A percentile compares a stretch with the other conserved stretches of the same genome.
These are phyloP conservation scores for Saturnispora serradocipensis DNA, from an alignment of 805 yeast species.

Conservation along the genomic window DNA sequence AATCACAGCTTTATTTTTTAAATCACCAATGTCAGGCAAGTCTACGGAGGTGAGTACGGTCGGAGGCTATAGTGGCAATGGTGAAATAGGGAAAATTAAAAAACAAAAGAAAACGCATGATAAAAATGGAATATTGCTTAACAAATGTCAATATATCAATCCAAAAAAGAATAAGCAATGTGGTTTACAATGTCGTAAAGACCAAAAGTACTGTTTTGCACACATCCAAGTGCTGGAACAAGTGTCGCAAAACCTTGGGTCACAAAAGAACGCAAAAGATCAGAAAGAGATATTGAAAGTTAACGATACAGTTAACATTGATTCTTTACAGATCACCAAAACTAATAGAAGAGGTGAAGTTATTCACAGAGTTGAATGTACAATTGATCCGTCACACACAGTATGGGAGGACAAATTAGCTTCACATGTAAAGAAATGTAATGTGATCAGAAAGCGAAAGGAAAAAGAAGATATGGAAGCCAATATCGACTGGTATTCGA, in stretches of 20 bases:
- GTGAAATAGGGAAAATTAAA: background rate
- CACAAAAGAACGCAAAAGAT: constrained; percentile 1
- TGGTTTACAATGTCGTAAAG: constrained; percentile 47
- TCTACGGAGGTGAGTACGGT: too few relatives aligned
- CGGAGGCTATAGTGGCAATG: background rate
- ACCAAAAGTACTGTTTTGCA: constrained; percentile 49
- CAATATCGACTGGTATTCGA: constrained; percentile 35
- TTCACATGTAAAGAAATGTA: constrained; percentile 56
- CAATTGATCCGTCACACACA: constrained; percentile 66
- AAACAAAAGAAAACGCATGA: constrained; percentile 4
- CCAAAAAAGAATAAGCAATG: constrained; percentile 47
- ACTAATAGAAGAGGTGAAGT: constrained; percentile 20
- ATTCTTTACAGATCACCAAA: constrained; percentile 13
- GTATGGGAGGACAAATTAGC: constrained; percentile 53
- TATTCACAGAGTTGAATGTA: constrained; percentile 54
- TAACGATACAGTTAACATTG: background rate
- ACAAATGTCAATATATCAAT: constrained; percentile 40
- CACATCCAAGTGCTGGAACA: constrained; percentile 29
- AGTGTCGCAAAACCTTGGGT: background rate
- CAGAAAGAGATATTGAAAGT: background rate
- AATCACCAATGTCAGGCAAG: background rate
- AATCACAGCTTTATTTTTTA: background rate
- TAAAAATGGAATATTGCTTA: constrained; percentile 5
- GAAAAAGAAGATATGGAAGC: constrained; percentile 27
- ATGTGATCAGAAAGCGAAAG: constrained; percentile 29